phyloP scores from a whole-genome alignment of 1,284 basidiomycete genomes.

The Amylostereum chailletii region DNA sequence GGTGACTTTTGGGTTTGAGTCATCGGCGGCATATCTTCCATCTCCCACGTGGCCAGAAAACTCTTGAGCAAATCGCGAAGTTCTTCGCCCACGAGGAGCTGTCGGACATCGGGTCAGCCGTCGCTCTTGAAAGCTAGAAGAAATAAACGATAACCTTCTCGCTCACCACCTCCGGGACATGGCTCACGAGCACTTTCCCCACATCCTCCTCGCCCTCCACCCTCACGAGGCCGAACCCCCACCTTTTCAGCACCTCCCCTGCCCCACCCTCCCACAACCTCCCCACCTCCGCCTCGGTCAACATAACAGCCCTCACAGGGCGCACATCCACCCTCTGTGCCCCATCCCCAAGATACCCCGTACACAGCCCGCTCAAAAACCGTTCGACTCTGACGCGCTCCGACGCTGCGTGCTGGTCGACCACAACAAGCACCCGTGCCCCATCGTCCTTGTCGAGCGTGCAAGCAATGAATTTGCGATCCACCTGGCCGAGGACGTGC shows the following conservation, averaged over 20 bases:
- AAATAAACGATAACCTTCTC: conserved; percentile 48
- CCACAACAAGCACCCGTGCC: conserved; percentile 51
- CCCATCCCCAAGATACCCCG: conserved; percentile 43
- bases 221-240: conserved; percentile 62
- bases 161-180: conserved; percentile 55
- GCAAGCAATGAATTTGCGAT: conserved; percentile 55
- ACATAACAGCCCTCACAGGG: conserved; percentile 48
- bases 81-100: conserved; percentile 60
- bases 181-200: conserved; percentile 50
- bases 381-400: conserved; percentile 85
- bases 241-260: conserved; percentile 44
- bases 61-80: conserved; percentile 61
- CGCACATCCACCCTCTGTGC: conserved; percentile 33
- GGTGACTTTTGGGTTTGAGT: background rate
- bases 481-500: conserved; percentile 72
- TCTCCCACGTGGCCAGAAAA: conserved; percentile 41
- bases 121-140: background rate
- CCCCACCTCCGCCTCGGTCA: conserved; percentile 54
- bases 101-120: conserved; percentile 3
- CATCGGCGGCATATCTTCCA: conserved; percentile 4
- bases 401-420: conserved; percentile 96
- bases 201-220: conserved; percentile 23
- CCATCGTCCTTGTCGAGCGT: conserved; percentile 13
- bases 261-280: conserved; percentile 31
- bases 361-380: conserved; percentile 66